Percentiles rank a stretch among this genome's conserved stretches.
phyloP scores from a whole-genome alignment of 768 basidiomycete species.

The Sporobolomyces phaffii region DNA sequence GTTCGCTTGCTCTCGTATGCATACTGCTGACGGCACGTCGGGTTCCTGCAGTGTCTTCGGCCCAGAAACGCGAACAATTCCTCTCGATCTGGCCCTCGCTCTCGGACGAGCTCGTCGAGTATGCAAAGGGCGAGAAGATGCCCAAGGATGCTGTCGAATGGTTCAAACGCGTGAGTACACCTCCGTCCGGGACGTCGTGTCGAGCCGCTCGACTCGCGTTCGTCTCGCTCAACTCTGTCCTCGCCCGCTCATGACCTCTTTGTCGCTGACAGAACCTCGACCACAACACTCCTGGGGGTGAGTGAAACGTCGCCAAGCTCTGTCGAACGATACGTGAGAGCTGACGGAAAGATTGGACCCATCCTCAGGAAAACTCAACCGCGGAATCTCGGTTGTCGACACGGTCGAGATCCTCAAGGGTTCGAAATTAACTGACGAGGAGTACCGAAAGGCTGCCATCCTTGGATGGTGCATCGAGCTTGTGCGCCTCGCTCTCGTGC shows the following conservation, averaged over 20 bases:
- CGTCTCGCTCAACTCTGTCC: slow-evolving; percentile 19
- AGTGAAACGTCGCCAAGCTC: too few species aligned
- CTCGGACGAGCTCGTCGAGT: slow-evolving; percentile 67
- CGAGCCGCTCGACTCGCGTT: background rate
- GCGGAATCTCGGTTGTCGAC: slow-evolving; percentile 93
- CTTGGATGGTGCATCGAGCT: slow-evolving; percentile 95
- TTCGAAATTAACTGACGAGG: slow-evolving; percentile 62
- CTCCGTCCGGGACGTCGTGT: background rate
- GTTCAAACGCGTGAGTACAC: slow-evolving; percentile 64
- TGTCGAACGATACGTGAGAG: too few species aligned
- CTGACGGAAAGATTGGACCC: background rate
- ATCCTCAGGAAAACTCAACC: slow-evolving; percentile 75
- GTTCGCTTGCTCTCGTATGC: too few species aligned
- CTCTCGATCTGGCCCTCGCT: slow-evolving; percentile 65
- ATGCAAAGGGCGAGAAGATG: slow-evolving; percentile 66
- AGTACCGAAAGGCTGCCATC: slow-evolving; percentile 80
- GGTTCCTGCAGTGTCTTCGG: slow-evolving; percentile 13
- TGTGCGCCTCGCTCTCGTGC: slow-evolving; percentile 53
- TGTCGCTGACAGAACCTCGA: slow-evolving; percentile 79
- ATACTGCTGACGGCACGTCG: background rate
- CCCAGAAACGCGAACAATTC: slow-evolving; percentile 51
- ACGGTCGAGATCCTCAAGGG: slow-evolving; percentile 82
- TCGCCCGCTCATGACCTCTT: too few species aligned
- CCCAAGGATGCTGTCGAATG: slow-evolving; percentile 76
- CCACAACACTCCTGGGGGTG: slow-evolving; percentile 81